Conservation (phyloP, 345 rosid genomes). For the Populus ilicifolia region DNA sequence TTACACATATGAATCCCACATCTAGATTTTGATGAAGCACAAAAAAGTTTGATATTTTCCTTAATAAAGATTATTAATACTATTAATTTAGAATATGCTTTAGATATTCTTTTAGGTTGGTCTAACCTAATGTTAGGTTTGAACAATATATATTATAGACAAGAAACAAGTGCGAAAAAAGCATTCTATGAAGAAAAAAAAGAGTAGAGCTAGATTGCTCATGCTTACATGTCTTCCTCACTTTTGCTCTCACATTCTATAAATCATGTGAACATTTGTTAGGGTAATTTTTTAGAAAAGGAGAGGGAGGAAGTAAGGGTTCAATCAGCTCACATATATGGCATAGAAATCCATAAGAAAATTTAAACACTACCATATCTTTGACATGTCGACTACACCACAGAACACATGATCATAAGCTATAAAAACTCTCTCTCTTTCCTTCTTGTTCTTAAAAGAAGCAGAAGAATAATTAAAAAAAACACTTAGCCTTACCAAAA, state of each 20-base stretch:
- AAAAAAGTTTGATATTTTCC: not conserved
- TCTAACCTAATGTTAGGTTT: conserved; percentile 29
- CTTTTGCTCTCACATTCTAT: not conserved
- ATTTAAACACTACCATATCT: not conserved
- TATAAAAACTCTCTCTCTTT: not conserved
- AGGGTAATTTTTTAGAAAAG: not conserved
- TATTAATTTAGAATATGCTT: too few relatives aligned
- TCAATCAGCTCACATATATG: conserved; percentile 27
- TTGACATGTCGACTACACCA: conserved; percentile 7
- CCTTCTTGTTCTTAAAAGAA: not conserved
- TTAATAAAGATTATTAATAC: too few relatives aligned
- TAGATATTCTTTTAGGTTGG: too few relatives aligned
- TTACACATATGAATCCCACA: too few relatives aligned
- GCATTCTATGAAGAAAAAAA: too few relatives aligned
- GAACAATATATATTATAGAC: conserved; percentile 26
- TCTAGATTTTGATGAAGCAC: not conserved
- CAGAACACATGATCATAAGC: conserved; percentile 22
- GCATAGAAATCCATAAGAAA: not conserved
- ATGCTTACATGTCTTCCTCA: too few relatives aligned
- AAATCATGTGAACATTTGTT: not conserved
- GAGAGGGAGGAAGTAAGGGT: rapidly evolving
- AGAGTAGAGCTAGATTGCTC: not conserved
- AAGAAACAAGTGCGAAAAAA: not conserved
- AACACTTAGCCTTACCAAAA: not conserved
- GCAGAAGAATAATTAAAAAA: not conserved